A percentile compares a stretch with the other conserved stretches of the same genome.
These are phyloP conservation scores for Hirsutella minnesotensis DNA, from an alignment of 2,329 filamentous ascomycete genomes.

Conservation along the genomic window DNA sequence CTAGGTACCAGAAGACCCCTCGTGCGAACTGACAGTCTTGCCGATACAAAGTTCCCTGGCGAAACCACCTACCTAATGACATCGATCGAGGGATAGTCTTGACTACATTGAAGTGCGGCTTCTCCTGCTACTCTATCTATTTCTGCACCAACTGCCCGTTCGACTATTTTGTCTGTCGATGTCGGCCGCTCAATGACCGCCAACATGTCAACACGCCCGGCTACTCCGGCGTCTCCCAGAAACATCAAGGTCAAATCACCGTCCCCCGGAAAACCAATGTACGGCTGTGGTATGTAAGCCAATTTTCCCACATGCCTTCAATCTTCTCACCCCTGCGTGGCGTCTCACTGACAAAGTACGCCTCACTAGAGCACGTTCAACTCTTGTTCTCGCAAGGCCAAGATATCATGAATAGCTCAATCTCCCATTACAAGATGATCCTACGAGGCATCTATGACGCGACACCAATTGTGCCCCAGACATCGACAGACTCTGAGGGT, in stretches of 20 bases:
- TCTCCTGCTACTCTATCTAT: not conserved
- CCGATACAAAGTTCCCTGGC: too few relatives aligned
- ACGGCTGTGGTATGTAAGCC: constrained; percentile 50
- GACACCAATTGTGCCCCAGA: constrained; percentile 52
- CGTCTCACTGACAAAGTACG: too few relatives aligned
- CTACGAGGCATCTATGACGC: constrained; percentile 60
- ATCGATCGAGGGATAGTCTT: not conserved
- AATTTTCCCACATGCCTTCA: not conserved
- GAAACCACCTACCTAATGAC: too few relatives aligned
- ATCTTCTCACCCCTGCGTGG: too few relatives aligned
- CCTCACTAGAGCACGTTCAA: constrained; percentile 60
- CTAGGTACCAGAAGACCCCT: too few relatives aligned
- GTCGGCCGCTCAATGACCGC: not conserved
- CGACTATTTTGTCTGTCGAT: not conserved
- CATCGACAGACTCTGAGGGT: constrained; percentile 45
- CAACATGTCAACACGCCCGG: constrained; percentile 33
- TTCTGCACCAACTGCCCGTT: not conserved
- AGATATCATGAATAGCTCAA: constrained; percentile 55
- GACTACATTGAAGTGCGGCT: not conserved
- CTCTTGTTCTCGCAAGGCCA: constrained; percentile 49
- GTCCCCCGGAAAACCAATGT: constrained; percentile 45
- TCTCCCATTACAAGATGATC: constrained; percentile 61
- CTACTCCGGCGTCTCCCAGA: constrained; percentile 42
- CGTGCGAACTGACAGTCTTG: too few relatives aligned
- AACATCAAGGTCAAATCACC: constrained; percentile 49